Base-by-base conservation (phyloP, 2,329 filamentous ascomycete genomes). In the Aspergillus brunneoviolaceus region DNA sequence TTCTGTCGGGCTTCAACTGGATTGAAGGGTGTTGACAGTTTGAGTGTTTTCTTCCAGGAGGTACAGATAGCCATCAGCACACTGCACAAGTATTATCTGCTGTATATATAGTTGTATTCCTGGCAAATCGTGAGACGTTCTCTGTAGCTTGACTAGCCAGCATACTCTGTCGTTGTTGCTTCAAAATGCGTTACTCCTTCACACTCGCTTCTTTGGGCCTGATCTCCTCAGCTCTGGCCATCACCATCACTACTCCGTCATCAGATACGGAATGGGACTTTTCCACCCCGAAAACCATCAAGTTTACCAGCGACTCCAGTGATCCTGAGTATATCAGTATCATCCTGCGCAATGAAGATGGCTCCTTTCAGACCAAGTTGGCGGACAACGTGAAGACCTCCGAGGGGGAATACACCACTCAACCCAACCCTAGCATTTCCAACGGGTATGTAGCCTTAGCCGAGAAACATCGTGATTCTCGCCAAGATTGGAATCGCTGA, bases 351-450 rank as follows among this genome's bases (percentile, higher is more conserved):
- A 33, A 19, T 2, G 7, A 35, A 29, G 53, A 55, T 49, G 53
- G 53, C 27, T 55, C 53, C 5, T 55, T 55, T 12, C 53, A 55
- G 45, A 49, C 42, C 29, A 55, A 55, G 53, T n/a, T 55, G 53
- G 53, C 53, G 3, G 53, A 55, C 27, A 55, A 55, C 27, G 53
- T 55, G 23, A 49, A 55, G 45, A 55, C 53, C 19, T 35, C 53
- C 12, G 16, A 29, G 2, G 53, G 53, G 27, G 53, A 55, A 12
- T 55, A 55, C 42, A 55, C 53, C 10, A 55, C 53, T 16, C 53
- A 55, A 31, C 45, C 53, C 19, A 35, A 55, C 11, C 53, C 53
- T 49, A 55, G 53, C 19, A 55, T 55, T 49, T 55, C 53, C 11
- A 55, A 55, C 12, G 53, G 53, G 53, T 55, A 49, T 48, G 53